A percentile compares a stretch with the other conserved stretches of the same genome.
These are phyloP conservation scores for Russula abietina DNA, from an alignment of 768 basidiomycete genomes.

Conservation along the genomic window DNA sequence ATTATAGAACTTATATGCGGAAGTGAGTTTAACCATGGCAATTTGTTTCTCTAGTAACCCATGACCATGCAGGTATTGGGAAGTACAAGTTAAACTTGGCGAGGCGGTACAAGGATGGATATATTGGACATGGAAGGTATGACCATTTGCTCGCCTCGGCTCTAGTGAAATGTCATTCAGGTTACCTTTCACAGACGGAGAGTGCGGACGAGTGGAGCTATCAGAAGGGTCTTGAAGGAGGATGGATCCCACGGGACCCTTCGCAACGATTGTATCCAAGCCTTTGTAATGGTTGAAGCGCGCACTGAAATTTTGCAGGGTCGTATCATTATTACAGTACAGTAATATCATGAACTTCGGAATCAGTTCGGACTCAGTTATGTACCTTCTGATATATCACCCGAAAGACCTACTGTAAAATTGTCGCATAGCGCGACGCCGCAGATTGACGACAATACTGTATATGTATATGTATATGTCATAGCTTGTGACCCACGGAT, in stretches of 20 bases:
- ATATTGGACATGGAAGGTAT: conserved; percentile 75
- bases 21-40: conserved; percentile 38
- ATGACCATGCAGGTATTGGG: conserved; percentile 54
- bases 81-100: conserved; percentile 69
- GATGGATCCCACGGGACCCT: conserved; percentile 72
- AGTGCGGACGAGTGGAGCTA: conserved; percentile 75
- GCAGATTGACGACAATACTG: neutral
- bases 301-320: neutral
- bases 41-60: neutral
- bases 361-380: neutral
- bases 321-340: neutral
- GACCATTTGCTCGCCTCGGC: conserved; percentile 14
- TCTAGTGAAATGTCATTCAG: neutral
- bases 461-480: neutral
- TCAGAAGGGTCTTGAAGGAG: conserved; percentile 62
- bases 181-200: conserved; percentile 41
- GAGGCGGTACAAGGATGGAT: conserved; percentile 70
- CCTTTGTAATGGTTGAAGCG: conserved; percentile 38
- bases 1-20: conserved; percentile 58
- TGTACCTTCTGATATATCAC: neutral
- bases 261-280: conserved; percentile 59
- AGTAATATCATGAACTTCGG: no score
- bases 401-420: neutral
- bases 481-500: neutral
- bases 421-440: neutral